phyloP scores from a whole-genome alignment of 768 basidiomycete genomes.

The Hypholoma sublateritium region DNA sequence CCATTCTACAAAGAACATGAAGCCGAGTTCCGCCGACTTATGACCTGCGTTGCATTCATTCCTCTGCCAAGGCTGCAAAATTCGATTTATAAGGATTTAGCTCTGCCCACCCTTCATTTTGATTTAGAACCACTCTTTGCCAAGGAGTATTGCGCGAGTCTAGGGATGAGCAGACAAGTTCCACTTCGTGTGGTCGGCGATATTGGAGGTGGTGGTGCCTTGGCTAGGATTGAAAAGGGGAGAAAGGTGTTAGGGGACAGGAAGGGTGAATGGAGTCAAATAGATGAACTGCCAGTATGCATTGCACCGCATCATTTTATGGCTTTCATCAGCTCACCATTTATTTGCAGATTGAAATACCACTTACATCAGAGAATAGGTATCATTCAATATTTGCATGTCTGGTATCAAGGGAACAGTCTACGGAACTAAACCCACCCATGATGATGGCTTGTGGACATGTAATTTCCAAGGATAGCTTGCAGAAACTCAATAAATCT shows the following conservation, averaged over 20 bases:
- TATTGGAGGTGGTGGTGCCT: slow-evolving; percentile 88
- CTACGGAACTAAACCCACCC: slow-evolving; percentile 89
- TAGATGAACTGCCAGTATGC: slow-evolving; percentile 84
- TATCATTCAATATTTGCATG: slow-evolving; percentile 98
- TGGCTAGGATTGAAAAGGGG: slow-evolving; percentile 93
- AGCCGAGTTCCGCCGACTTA: slow-evolving; percentile 66
- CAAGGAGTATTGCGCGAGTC: slow-evolving; percentile 82
- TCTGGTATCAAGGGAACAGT: slow-evolving; percentile 97
- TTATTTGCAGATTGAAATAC: slow-evolving; percentile 84
- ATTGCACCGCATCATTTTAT: background rate
- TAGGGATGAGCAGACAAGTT: slow-evolving; percentile 88
- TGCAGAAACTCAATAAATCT: slow-evolving; percentile 86
- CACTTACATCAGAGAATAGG: slow-evolving; percentile 78
- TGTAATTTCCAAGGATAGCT: slow-evolving; percentile 89
- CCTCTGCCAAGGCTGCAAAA: slow-evolving; percentile 62
- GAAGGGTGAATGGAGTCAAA: slow-evolving; percentile 90
- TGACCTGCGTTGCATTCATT: slow-evolving; percentile 69
- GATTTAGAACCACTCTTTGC: slow-evolving; percentile 84
- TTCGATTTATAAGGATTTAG: slow-evolving; percentile 77
- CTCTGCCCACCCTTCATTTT: slow-evolving; percentile 67
- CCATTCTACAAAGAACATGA: slow-evolving; percentile 64
- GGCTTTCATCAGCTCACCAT: background rate
- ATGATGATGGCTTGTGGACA: slow-evolving; percentile 99
- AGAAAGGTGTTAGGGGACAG: slow-evolving; percentile 90
- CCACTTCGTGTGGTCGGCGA: slow-evolving; percentile 89